Conservation (phyloP, 108 stramenopile species). For the Aurantiochytrium sp. region DNA sequence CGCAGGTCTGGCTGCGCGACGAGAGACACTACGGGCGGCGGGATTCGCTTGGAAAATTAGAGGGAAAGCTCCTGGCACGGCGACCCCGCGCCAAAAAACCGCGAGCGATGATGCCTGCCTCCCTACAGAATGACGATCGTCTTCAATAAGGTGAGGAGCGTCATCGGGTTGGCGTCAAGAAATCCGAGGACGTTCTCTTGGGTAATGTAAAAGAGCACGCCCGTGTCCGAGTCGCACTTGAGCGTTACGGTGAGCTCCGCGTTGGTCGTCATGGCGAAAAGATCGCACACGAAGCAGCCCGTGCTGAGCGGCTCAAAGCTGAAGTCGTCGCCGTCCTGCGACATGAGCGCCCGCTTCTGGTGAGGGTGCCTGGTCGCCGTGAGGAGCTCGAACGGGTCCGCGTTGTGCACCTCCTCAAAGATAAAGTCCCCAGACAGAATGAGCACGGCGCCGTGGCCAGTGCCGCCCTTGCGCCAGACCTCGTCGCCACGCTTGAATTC, state of each 20-base stretch:
- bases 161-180: slow-evolving; percentile 16
- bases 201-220: slow-evolving; percentile 9
- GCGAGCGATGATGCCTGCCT: not conserved
- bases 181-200: slow-evolving; percentile 20
- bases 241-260: slow-evolving; percentile 18
- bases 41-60: no score
- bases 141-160: not conserved
- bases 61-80: no score
- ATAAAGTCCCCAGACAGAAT: slow-evolving; percentile 30
- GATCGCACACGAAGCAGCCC: not conserved
- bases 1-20: no score
- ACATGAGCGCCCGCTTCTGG: not conserved
- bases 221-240: slow-evolving; percentile 4
- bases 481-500: not conserved
- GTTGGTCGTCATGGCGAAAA: slow-evolving; percentile 2
- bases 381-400: not conserved
- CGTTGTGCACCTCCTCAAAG: slow-evolving; percentile 27
- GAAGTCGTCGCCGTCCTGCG: not conserved
- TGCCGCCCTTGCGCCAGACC: slow-evolving; percentile 27
- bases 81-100: no score
- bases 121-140: not conserved
- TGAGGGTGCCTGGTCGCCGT: slow-evolving; percentile 1
- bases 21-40: no score
- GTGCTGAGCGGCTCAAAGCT: not conserved
- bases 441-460: not conserved